Evolutionary conservation across 2,329 filamentous ascomycete species (phyloP).

Genomic region (Penicillium decumbens): DNA sequence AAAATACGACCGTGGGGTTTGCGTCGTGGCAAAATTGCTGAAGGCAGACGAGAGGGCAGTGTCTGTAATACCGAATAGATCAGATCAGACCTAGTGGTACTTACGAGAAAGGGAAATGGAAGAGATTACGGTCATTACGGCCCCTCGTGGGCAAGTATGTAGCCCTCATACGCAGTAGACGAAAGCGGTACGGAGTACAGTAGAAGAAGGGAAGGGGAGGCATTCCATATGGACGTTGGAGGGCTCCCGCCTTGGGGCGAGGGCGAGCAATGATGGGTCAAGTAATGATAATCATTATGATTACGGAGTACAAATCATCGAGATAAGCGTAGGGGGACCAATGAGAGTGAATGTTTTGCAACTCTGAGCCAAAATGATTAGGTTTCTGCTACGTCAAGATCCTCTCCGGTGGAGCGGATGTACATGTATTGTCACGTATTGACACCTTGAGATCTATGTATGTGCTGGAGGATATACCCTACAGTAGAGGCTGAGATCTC

Average conservation of each 20-base stretch:
- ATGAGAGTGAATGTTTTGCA: slow-evolving; percentile 30
- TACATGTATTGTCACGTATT: slow-evolving; percentile 4
- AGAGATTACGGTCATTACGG: neutral
- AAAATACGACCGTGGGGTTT: slow-evolving; percentile 23
- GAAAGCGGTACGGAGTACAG: slow-evolving; percentile 9
- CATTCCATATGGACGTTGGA: slow-evolving; percentile 13
- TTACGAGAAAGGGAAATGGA: neutral
- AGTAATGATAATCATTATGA: slow-evolving; percentile 26
- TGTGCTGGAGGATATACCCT: too few relatives aligned
- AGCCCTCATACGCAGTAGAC: slow-evolving; percentile 2
- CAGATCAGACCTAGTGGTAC: neutral
- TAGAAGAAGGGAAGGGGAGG: neutral
- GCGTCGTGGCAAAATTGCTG: slow-evolving; percentile 14
- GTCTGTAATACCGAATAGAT: neutral
- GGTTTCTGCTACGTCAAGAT: slow-evolving; percentile 38
- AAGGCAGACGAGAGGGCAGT: neutral
- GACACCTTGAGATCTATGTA: slow-evolving; percentile 1
- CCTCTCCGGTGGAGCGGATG: slow-evolving; percentile 5
- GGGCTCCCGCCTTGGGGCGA: neutral
- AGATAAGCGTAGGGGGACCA: slow-evolving; percentile 33
- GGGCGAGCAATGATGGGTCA: slow-evolving; percentile 3
- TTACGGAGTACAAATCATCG: slow-evolving; percentile 19
- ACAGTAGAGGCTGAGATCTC: neutral
- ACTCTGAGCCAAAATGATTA: slow-evolving; percentile 32
- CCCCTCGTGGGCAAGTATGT: neutral